These are phyloP conservation scores for Pichia gijzeniarum DNA, from an alignment of 805 yeast genomes.

Conservation along the genomic window DNA sequence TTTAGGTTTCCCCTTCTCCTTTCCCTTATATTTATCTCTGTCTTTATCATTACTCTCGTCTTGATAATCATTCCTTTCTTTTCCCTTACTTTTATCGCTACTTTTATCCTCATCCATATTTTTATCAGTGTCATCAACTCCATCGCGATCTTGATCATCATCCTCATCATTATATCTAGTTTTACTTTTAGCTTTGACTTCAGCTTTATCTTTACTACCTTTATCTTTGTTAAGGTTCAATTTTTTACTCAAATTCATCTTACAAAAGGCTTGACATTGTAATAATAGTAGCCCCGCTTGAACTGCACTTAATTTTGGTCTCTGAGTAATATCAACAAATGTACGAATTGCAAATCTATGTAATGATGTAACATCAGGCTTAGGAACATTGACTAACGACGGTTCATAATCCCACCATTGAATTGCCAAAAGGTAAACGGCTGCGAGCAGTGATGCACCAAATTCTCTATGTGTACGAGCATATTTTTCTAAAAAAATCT, in stretches of 20 bases:
- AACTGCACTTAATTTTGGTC: constrained; percentile 87
- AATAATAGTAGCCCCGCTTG: constrained; percentile 80
- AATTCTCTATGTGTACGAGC: constrained; percentile 86
- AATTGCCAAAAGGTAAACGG: constrained; percentile 81
- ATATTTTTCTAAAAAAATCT: constrained; percentile 87
- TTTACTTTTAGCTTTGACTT: not conserved
- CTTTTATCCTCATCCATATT: too few species aligned
- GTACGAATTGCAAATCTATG: constrained; percentile 61
- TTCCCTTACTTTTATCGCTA: not conserved
- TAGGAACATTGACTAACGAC: constrained; percentile 62
- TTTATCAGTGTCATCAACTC: too few species aligned
- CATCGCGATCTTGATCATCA: too few species aligned
- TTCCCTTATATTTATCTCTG: not conserved
- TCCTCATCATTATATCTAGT: not conserved
- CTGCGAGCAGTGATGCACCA: constrained; percentile 84
- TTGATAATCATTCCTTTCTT: not conserved
- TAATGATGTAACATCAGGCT: constrained; percentile 69
- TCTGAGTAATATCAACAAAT: constrained; percentile 65
- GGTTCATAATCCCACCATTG: constrained; percentile 95
- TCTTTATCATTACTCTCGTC: not conserved
- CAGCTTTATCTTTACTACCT: not conserved
- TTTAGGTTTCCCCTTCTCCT: not conserved
- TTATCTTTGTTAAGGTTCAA: not conserved
- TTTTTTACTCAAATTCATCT: not conserved
- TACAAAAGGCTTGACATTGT: constrained; percentile 47